phyloP scores from a whole-genome alignment of 1,284 basidiomycete genomes.

The Sparassis latifolia region DNA sequence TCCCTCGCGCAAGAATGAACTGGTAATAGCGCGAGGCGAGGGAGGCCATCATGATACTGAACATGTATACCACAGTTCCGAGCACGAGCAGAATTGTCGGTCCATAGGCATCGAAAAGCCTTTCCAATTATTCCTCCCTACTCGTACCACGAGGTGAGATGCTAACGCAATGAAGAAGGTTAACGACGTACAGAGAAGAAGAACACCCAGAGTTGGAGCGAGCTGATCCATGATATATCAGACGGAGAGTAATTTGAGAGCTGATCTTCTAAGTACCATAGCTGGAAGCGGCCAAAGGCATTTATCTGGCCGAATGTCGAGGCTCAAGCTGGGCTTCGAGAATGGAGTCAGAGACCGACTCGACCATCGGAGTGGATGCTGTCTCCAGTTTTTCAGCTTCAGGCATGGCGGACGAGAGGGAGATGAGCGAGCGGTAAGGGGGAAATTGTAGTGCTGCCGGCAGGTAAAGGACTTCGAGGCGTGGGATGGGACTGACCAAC shows the following conservation, averaged over 20 bases:
- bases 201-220: constrained; percentile 3
- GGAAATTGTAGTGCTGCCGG: too few relatives aligned
- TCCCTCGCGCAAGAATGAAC: constrained; percentile 25
- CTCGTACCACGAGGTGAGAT: constrained; percentile 10
- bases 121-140: constrained; percentile 9
- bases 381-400: too few relatives aligned
- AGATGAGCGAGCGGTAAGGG: too few relatives aligned
- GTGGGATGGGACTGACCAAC: too few relatives aligned
- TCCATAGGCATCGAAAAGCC: constrained; percentile 12
- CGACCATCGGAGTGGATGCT: too few relatives aligned
- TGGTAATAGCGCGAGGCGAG: constrained; percentile 9
- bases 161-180: neutral
- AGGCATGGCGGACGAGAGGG: too few relatives aligned
- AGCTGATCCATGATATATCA: constrained; percentile 16
- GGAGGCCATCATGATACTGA: constrained; percentile 39
- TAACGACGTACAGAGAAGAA: too few relatives aligned
- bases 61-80: constrained; percentile 16
- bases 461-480: too few relatives aligned
- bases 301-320: constrained; percentile 3
- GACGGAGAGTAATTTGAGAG: constrained; percentile 10
- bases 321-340: too few relatives aligned
- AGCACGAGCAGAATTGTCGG: constrained; percentile 7
- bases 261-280: constrained; percentile 9
- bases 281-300: constrained; percentile 16
- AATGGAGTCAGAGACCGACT: too few relatives aligned